Conservation (phyloP, 129 eudicot species). For the Sambucus nigra region DNA sequence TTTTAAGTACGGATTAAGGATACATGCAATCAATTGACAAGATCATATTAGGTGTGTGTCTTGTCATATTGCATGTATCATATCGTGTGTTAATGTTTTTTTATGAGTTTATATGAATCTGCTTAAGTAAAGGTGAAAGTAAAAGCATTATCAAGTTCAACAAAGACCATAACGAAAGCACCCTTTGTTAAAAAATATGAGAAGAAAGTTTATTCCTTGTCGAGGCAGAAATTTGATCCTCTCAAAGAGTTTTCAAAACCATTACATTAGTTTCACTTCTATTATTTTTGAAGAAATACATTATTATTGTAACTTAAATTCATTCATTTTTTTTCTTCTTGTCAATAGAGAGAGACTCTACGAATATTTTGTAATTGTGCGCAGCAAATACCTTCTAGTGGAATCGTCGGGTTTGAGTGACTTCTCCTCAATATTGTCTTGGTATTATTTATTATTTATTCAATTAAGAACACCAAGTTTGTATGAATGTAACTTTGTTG, state of each 20-base stretch:
- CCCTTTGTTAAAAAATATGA: constrained; percentile 38
- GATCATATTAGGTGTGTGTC: too few species aligned
- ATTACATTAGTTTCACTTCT: background rate
- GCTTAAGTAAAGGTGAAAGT: constrained; percentile 25
- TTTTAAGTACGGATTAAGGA: too few species aligned
- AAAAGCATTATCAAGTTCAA: constrained; percentile 36
- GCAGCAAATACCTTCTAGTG: constrained; percentile 89
- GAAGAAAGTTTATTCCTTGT: constrained; percentile 65
- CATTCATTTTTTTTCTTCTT: constrained; percentile 10
- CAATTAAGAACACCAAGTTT: background rate
- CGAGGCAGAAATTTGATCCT: constrained; percentile 71
- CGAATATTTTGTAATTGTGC: constrained; percentile 83
- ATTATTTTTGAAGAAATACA: background rate
- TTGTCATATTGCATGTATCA: too few species aligned
- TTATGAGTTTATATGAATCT: background rate
- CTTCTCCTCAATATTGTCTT: constrained; percentile 12
- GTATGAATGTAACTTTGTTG: background rate
- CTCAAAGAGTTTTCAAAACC: constrained; percentile 61
- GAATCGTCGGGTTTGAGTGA: constrained; percentile 98
- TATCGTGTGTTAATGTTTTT: background rate
- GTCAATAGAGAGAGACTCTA: constrained; percentile 73
- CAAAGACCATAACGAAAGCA: constrained; percentile 32
- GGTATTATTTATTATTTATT: background rate
- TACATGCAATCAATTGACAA: too few species aligned
- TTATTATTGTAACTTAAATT: too few species aligned